Percentiles rank a stretch among this genome's conserved stretches.
These are phyloP conservation scores for Cyclotella atomus DNA, from an alignment of 108 stramenopile genomes.

Conservation along the genomic window DNA sequence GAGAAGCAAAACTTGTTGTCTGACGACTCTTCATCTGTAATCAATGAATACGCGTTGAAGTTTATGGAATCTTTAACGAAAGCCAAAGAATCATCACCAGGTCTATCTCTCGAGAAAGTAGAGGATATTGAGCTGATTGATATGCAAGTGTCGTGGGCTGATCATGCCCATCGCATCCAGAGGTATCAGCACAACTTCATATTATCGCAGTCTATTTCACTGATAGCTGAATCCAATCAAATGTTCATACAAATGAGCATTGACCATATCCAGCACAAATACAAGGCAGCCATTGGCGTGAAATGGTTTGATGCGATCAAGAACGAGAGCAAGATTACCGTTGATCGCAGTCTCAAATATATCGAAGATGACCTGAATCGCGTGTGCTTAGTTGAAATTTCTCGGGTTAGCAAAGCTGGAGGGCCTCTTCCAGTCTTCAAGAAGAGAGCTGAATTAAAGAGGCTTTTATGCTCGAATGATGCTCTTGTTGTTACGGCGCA, in stretches of 20 bases:
- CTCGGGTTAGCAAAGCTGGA: not conserved
- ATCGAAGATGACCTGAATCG: conserved; percentile 2
- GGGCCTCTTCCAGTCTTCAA: not conserved
- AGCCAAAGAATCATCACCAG: not conserved
- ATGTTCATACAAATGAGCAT: not conserved
- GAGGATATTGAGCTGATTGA: not conserved
- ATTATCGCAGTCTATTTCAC: too few species aligned
- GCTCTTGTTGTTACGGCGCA: not conserved
- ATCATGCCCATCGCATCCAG: not conserved
- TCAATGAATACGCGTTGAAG: not conserved
- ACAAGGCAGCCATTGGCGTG: not conserved
- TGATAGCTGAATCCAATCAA: too few species aligned
- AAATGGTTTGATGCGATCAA: not conserved
- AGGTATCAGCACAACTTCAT: too few species aligned
- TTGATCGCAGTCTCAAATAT: not conserved
- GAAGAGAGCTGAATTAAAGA: not conserved
- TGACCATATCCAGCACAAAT: not conserved
- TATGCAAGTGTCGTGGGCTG: not conserved
- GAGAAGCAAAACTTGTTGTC: not conserved
- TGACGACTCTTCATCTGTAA: not conserved
- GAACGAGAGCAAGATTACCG: not conserved
- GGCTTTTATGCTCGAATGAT: not conserved
- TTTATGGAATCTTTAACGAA: not conserved
- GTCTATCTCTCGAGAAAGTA: not conserved
- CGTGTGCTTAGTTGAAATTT: not conserved